Conservation (phyloP, 202 grass and related monocot species). For the Panicum hallii region DNA sequence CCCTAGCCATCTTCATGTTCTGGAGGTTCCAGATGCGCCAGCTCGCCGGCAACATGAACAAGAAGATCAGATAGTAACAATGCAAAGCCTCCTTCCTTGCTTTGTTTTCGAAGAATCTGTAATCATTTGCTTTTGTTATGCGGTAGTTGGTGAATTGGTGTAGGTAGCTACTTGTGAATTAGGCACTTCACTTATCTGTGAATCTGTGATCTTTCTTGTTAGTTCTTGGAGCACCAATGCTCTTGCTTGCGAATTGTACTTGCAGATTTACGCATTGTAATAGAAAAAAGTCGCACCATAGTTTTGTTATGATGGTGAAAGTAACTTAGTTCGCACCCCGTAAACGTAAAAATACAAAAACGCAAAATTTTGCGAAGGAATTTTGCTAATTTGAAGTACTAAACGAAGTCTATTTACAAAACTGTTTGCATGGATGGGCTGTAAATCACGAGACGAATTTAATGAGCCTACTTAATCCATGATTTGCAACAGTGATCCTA, state of each 20-base stretch:
- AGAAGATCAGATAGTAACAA: constrained; percentile 63
- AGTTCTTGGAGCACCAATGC: background rate
- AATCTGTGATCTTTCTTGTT: background rate
- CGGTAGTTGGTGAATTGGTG: background rate
- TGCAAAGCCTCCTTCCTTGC: background rate
- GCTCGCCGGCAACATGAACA: constrained; percentile 75
- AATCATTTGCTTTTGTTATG: background rate
- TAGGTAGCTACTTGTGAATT: constrained; percentile 32
- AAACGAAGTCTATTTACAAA: too few relatives aligned
- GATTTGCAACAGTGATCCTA: too few relatives aligned
- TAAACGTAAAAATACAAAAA: too few relatives aligned
- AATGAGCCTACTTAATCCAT: too few relatives aligned
- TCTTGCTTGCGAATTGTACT: background rate
- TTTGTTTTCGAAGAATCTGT: background rate
- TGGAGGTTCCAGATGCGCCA: constrained; percentile 88
- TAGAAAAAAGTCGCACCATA: background rate
- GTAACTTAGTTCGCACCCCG: too few relatives aligned
- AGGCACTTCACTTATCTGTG: constrained; percentile 21
- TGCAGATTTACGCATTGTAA: constrained; percentile 1
- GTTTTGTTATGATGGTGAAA: background rate
- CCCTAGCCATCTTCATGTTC: constrained; percentile 68
- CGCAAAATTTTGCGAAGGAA: too few relatives aligned
- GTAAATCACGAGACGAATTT: too few relatives aligned
- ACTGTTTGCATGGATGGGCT: too few relatives aligned
- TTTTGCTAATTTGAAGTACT: too few relatives aligned